These are phyloP conservation scores for Thymus mandschuricus DNA, from an alignment of 257 asterid species.

Conservation along the genomic window DNA sequence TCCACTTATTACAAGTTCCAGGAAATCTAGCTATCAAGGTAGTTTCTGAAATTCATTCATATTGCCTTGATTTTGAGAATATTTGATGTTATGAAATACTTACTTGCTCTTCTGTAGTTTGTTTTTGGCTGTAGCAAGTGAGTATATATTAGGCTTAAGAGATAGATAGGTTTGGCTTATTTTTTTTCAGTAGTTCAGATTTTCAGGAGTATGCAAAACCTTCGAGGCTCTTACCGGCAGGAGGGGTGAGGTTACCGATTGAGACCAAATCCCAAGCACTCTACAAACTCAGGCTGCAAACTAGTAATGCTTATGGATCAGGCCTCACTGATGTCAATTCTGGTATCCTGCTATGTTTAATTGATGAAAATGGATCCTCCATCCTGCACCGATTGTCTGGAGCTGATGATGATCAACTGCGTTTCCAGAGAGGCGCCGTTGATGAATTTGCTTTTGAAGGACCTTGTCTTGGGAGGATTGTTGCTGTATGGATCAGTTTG, in stretches of 20 bases:
- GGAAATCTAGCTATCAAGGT: conserved; percentile 69
- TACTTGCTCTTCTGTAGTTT: neutral
- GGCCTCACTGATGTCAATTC: conserved; percentile 62
- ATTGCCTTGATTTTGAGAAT: no score
- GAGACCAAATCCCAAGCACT: conserved; percentile 35
- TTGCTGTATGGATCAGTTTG: conserved; percentile 78
- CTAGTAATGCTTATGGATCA: conserved; percentile 72
- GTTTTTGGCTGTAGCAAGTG: neutral
- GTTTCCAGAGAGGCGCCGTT: conserved; percentile 63
- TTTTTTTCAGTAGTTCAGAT: conserved; percentile 46
- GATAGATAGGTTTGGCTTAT: no score
- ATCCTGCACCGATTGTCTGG: conserved; percentile 71
- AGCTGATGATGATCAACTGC: conserved; percentile 40
- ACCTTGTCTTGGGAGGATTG: conserved; percentile 67
- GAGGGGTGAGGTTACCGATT: conserved; percentile 41
- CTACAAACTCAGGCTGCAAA: conserved; percentile 63
- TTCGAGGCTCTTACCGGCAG: conserved; percentile 59
- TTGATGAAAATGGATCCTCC: conserved; percentile 78
- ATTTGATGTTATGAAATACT: no score
- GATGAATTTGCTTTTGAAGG: conserved; percentile 83
- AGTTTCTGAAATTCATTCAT: no score
- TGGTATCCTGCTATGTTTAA: conserved; percentile 69
- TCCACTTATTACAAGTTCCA: conserved; percentile 38
- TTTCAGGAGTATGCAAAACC: conserved; percentile 87
- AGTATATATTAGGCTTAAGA: no score